Evolutionary conservation across 2,329 filamentous ascomycete genomes (phyloP), one percentile per base, ranked within the genome.

Genomic region (Xylariales sp.): DNA sequence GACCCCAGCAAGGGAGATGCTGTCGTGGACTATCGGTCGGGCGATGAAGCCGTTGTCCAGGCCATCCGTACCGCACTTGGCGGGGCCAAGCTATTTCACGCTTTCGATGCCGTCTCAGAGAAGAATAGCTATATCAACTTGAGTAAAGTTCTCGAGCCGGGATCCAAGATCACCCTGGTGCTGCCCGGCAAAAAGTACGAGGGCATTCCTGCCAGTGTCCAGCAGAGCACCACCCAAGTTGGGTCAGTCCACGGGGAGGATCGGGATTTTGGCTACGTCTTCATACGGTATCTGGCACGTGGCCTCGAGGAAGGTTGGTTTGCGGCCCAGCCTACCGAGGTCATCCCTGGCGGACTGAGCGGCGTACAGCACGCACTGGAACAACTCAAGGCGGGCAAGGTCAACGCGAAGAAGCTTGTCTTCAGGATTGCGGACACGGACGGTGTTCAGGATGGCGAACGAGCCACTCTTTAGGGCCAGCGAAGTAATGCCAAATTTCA

Each of bases 11-110:
- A 74, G 49, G 77, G 78, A 27, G 78, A 83, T 49, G 58, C 62
- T 1, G 59, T 83, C 16, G 53, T 83, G 40, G 78, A 83, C 59
- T 82, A 83, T 55, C 74, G 79, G 18, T 52, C 63, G 1, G 78
- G 78, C 8, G 65, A 74, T 38, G 72, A 74, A 1, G 65, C 66
- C 3, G 62, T 81, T 5, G 60, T 75, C 0, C 47, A 55, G 38
- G 56, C 59, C 13, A 60, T 78, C 45, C 60, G 65, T 24, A 57
- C 64, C 12, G 66, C 66, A 3, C 59, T 70, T 12, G 56, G 65
- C 4, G 57, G 57, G 7, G 47, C 49, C 11, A 65, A 66, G 42
- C 47, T 78, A 13, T 46, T 63, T 5, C 63, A 79, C 42, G 78
- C 75, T 0, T 73, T 72, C 40, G 81, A 85, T 47, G 72, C 78